Conservation (phyloP, 2,329 filamentous ascomycete genomes). For the Cordyceps cicadae region DNA sequence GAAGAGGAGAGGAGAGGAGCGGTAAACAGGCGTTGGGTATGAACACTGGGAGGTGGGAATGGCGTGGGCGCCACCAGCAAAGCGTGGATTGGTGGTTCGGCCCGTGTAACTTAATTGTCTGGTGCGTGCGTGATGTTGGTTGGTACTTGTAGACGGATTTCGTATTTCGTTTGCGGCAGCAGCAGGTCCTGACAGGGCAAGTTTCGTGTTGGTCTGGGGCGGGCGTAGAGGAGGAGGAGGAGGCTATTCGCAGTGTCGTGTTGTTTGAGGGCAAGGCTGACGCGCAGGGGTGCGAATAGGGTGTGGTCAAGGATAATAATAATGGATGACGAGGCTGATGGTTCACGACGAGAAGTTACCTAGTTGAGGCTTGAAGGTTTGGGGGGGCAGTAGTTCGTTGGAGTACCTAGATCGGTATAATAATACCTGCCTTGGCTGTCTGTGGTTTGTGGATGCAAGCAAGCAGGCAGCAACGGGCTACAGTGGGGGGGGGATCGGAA, state of each 20-base stretch:
- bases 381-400: background rate
- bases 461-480: no score
- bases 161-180: background rate
- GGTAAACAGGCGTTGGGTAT: background rate
- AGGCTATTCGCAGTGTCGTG: background rate
- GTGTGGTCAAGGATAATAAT: constrained; percentile 1
- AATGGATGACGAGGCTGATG: background rate
- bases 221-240: background rate
- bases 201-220: background rate
- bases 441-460: background rate
- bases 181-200: background rate
- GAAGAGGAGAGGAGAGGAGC: background rate
- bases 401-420: no score
- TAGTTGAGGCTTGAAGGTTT: background rate
- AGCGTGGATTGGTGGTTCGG: background rate
- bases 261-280: background rate
- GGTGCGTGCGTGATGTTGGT: background rate
- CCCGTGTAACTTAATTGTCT: background rate
- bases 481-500: no score
- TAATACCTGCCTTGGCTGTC: no score
- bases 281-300: constrained; percentile 3
- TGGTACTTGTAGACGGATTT: background rate
- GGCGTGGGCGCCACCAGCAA: background rate
- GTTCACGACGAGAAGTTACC: background rate
- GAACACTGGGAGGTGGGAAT: background rate